phyloP scores from a whole-genome alignment of 306 rosid genomes.

The Chamaecrista fasciculata region DNA sequence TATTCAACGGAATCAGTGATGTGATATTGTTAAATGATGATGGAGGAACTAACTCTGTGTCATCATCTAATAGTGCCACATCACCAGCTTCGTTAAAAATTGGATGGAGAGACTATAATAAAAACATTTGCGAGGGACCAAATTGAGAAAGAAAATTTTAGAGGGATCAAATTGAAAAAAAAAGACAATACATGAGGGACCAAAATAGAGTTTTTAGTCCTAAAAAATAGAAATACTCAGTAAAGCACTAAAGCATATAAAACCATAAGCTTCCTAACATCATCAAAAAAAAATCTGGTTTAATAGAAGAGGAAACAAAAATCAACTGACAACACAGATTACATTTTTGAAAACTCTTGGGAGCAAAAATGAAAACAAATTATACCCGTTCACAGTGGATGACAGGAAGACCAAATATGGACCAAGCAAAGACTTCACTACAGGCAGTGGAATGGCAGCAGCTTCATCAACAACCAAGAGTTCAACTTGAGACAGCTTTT shows the following conservation, averaged over 20 bases:
- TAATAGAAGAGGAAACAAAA: conserved; percentile 4
- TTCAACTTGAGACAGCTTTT: conserved; percentile 96
- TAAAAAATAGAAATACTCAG: conserved; percentile 32
- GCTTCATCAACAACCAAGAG: conserved; percentile 94
- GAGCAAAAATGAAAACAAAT: neutral
- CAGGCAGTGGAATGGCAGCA: conserved; percentile 96
- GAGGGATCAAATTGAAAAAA: no score
- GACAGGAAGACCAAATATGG: conserved; percentile 93
- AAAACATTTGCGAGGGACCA: no score
- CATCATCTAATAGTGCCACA: no score
- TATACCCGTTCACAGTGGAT: conserved; percentile 95
- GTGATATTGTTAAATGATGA: no score
- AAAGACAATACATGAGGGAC: no score
- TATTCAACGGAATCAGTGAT: no score
- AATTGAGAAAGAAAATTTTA: no score
- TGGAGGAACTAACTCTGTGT: no score
- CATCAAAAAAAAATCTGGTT: conserved; percentile 20
- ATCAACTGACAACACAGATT: conserved; percentile 3
- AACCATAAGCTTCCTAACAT: conserved; percentile 19
- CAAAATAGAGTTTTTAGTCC: no score
- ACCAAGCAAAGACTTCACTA: conserved; percentile 91
- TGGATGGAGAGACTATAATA: no score
- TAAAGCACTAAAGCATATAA: conserved; percentile 15
- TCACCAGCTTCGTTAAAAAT: no score
- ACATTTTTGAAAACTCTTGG: neutral